These are phyloP conservation scores for Boletus eberwhitei DNA, from an alignment of 768 basidiomycete genomes.

Conservation along the genomic window DNA sequence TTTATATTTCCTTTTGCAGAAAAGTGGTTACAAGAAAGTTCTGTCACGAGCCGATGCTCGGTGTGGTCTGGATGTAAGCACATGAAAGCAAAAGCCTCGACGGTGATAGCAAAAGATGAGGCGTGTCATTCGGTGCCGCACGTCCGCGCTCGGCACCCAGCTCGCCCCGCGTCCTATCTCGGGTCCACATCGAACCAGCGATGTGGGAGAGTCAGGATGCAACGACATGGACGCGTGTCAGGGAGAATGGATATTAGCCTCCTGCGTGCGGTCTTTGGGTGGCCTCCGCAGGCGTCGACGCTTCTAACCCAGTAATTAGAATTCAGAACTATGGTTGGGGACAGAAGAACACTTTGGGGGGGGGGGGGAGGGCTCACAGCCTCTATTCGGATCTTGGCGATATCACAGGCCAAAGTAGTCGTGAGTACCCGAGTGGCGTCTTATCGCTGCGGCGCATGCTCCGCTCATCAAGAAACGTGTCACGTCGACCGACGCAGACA, in stretches of 20 bases:
- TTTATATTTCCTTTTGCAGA: slow-evolving; percentile 13
- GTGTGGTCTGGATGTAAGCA: neutral
- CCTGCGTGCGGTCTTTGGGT: neutral
- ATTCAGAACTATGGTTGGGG: no score
- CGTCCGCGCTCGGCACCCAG: neutral
- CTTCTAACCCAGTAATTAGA: slow-evolving; percentile 5
- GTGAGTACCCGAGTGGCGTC: neutral
- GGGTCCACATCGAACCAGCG: neutral
- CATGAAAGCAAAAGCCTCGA: neutral
- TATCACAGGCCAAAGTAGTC: neutral
- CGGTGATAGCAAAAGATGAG: neutral
- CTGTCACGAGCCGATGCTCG: neutral
- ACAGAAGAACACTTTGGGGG: no score
- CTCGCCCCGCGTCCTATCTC: neutral
- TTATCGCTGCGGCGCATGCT: slow-evolving; percentile 1
- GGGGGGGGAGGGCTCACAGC: neutral
- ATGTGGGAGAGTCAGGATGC: neutral
- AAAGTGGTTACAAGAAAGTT: neutral
- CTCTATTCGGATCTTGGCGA: neutral
- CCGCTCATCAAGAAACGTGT: slow-evolving; percentile 17
- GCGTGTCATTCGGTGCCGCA: slow-evolving; percentile 2
- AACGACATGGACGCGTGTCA: neutral
- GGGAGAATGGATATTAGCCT: neutral
- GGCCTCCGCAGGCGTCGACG: neutral
- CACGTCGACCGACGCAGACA: slow-evolving; percentile 11